Conservation (phyloP, 495 filamentous ascomycete species). For the Neurospora hispaniola region DNA sequence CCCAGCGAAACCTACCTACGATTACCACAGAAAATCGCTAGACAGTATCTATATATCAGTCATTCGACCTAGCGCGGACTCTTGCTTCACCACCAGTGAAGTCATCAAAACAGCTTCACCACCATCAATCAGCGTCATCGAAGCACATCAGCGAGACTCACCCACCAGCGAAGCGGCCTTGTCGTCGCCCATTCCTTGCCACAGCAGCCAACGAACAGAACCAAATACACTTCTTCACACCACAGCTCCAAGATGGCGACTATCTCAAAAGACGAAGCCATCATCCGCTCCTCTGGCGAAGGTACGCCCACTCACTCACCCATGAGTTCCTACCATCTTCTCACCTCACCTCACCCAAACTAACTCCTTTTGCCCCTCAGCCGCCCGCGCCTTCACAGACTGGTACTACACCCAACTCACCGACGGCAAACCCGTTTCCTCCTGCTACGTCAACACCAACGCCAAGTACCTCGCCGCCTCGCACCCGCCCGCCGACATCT, state of each 20-base stretch:
- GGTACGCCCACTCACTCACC: slow-evolving; percentile 14
- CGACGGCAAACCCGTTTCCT: slow-evolving; percentile 20
- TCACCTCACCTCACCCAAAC: neutral
- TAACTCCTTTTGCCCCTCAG: slow-evolving; percentile 9
- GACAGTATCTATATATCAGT: neutral
- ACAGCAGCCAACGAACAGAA: neutral
- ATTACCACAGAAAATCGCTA: neutral
- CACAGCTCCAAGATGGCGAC: neutral
- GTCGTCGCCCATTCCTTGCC: neutral
- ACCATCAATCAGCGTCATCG: neutral
- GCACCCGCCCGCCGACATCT: slow-evolving; percentile 32
- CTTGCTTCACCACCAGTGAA: neutral
- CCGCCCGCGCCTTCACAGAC: slow-evolving; percentile 30
- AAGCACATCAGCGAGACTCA: neutral
- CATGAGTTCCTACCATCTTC: neutral
- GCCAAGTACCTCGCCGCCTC: slow-evolving; percentile 19
- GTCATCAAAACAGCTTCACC: neutral
- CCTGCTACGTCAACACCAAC: slow-evolving; percentile 29
- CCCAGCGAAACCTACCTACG: neutral
- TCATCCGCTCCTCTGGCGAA: slow-evolving; percentile 19
- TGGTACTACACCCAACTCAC: slow-evolving; percentile 32
- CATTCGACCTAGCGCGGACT: neutral
- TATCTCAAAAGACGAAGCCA: slow-evolving; percentile 9
- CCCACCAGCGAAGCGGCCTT: neutral
- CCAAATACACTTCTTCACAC: neutral